A percentile compares a stretch with the other conserved stretches of the same genome.
Conservation (phyloP, 2,329 filamentous ascomycete genomes). For the Saccharata proteae region DNA sequence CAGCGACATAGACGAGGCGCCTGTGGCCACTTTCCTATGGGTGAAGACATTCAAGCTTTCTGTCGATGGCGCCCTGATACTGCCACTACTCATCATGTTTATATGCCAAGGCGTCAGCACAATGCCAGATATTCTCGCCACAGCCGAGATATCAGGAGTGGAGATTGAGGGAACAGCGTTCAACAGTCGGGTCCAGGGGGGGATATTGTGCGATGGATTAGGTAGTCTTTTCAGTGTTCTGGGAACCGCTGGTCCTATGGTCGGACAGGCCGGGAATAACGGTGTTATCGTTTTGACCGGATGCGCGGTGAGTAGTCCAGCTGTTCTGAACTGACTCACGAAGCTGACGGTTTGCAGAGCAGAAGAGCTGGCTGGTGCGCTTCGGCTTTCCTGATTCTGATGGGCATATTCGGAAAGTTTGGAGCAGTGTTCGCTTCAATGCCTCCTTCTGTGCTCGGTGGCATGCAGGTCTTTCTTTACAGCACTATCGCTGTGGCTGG, state of each 20-base stretch:
- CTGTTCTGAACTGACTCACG: not conserved
- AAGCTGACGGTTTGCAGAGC: not conserved
- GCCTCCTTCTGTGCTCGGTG: slow-evolving; percentile 30
- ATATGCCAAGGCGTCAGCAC: slow-evolving; percentile 20
- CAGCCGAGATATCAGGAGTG: slow-evolving; percentile 16
- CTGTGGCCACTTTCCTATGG: slow-evolving; percentile 16
- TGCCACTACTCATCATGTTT: slow-evolving; percentile 20
- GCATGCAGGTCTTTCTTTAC: slow-evolving; percentile 30
- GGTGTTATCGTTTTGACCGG: slow-evolving; percentile 19
- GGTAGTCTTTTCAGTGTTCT: slow-evolving; percentile 18
- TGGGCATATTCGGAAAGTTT: slow-evolving; percentile 19
- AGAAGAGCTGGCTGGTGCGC: slow-evolving; percentile 19
- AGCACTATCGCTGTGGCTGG: slow-evolving; percentile 18
- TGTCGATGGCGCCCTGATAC: slow-evolving; percentile 16
- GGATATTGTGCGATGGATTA: slow-evolving; percentile 17
- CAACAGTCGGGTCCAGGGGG: slow-evolving; percentile 17
- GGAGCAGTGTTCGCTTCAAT: slow-evolving; percentile 19
- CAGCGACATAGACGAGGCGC: slow-evolving; percentile 13
- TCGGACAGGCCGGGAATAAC: slow-evolving; percentile 18
- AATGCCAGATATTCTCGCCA: slow-evolving; percentile 24
- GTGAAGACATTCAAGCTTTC: slow-evolving; percentile 18
- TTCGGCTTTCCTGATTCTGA: slow-evolving; percentile 16
- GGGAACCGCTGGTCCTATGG: slow-evolving; percentile 18
- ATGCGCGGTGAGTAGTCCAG: slow-evolving; percentile 12
- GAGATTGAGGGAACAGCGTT: slow-evolving; percentile 18